Base-by-base conservation (phyloP, 2,329 filamentous ascomycete species). In the Cryphonectria naterciae region DNA sequence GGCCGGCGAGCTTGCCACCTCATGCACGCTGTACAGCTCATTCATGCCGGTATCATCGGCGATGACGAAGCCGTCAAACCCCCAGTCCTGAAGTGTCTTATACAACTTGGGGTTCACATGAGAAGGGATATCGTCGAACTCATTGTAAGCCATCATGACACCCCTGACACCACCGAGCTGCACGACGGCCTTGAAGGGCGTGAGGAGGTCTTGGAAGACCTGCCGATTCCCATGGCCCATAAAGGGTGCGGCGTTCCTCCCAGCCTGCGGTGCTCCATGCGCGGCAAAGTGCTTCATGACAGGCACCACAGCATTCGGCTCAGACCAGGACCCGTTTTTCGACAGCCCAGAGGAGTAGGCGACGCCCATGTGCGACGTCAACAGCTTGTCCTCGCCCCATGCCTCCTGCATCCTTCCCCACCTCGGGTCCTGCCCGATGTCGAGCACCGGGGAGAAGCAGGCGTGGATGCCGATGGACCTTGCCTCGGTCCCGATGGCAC, bases 271-370 rank as follows among this genome's bases (percentile, higher is more conserved):
- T 35, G 81, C 78, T 0, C 82, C 83, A 73, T 84, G 82, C 0
- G 82, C 83, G 0, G 82, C 82, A 73, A 84, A 84, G 73, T 84
- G 83, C 77, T 84, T 84, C 75, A 84, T 78, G 1, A 84, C 80
- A 0, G 83, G 83, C 25, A 78, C 81, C 10, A 84, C 80, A 7
- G 83, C 83, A 74, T 84, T 82, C 0, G 78, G 75, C 1, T 81
- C 80, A 6, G 78, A 77, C 81, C 80, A 83, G 6, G 80, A 81
- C 22, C 81, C 76, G 65, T 84, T 83, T 68, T 84, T 84, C 2
- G 82, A 84, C 25, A 84, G 68, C 0, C 83, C 82, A 6, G 79
- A 81, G 0, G 82, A 77, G 71, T 82, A 83, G 1, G 82, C 82
- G 19, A 83, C 80, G 8, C 83, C 82, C 82, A 84, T 84, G 37